Evolutionary conservation across 2,329 filamentous ascomycete species (phyloP), one percentile per base, ranked within the genome.

Genomic region (Fusarium staphyleae): DNA sequence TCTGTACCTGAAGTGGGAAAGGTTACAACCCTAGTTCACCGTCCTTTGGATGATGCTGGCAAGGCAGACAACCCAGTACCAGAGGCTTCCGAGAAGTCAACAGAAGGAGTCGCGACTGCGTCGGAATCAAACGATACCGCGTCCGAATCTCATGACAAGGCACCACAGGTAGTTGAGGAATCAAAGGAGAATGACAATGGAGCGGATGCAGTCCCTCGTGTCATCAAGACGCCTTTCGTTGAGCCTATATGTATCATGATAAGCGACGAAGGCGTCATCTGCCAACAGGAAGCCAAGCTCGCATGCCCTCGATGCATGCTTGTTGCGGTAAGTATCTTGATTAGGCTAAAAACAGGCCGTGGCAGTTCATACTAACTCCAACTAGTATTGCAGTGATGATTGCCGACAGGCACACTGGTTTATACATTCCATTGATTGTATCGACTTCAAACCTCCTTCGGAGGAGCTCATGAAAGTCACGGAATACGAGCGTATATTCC

Each of bases 311-410:
- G 30, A 15, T 68, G 66, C 26, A 47, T 55, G 13, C 49, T 68
- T 10, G 35, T 66, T 9, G 53, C 58, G 16, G 66, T 66, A 52
- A 15, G 65, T 52, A 14, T 15, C 3, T 13, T 12, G 18, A 11
- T 13, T 9, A 32, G 37, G 14, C 13, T 35, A 13, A 5, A 24
- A 22, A 5, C 11, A 22, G 10, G 7, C 3, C 8, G 9, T 18
- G 10, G 11, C 22, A 16, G 9, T 9, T n/a, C 4, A 32, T 30
- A 15, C 57, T 62, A 13, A 62, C 42, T 11, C 16, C 15, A n/a
- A n/a, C 16, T 3, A 69, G 67, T 69, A 69, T 33, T 69, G 67
- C 45, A 47, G 47, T 41, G 3, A 44, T 1, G 28, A 33, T n/a
- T 69, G 67, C 52, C 55, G 35, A 34, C 29, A 39, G n/a, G 22